These are phyloP conservation scores for Cytospora paraplurivora DNA, from an alignment of 2,329 filamentous ascomycete genomes.

Conservation along the genomic window DNA sequence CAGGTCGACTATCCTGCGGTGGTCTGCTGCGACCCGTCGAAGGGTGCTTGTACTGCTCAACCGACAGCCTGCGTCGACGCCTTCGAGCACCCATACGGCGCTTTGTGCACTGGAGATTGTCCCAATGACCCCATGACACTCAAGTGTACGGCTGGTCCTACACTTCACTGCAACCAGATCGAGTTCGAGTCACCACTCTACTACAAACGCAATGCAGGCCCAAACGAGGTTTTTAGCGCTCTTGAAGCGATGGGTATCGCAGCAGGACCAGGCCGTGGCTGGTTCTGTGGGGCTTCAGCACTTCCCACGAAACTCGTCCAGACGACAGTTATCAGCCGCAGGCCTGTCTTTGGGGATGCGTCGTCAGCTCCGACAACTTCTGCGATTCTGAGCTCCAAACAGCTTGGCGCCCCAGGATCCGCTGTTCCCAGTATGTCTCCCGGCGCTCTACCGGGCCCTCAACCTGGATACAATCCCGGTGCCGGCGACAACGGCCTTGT, in stretches of 20 bases:
- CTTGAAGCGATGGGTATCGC: background rate
- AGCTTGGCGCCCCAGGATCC: too few relatives aligned
- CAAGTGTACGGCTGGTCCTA: slow-evolving; percentile 6
- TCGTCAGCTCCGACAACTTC: background rate
- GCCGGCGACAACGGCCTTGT: background rate
- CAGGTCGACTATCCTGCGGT: slow-evolving; percentile 1
- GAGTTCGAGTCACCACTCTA: slow-evolving; percentile 16
- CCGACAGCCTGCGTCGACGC: slow-evolving; percentile 20
- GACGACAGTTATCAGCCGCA: background rate
- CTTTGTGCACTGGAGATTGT: slow-evolving; percentile 16
- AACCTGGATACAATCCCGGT: background rate
- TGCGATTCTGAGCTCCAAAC: background rate
- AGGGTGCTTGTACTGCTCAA: slow-evolving; percentile 5
- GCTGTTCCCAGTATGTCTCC: background rate
- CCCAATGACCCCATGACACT: slow-evolving; percentile 18
- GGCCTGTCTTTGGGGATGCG: background rate
- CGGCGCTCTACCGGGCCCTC: background rate
- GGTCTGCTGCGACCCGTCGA: slow-evolving; percentile 9
- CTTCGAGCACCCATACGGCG: background rate
- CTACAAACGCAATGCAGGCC: background rate
- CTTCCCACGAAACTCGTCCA: background rate
- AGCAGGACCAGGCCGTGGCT: slow-evolving; percentile 5
- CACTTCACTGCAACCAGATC: slow-evolving; percentile 7
- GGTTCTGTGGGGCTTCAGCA: slow-evolving; percentile 18
- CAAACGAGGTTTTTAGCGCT: background rate